Evolutionary conservation across 2,329 filamentous ascomycete species (phyloP), one percentile per base, ranked within the genome.

Genomic region (Aspergillus glaucus): DNA sequence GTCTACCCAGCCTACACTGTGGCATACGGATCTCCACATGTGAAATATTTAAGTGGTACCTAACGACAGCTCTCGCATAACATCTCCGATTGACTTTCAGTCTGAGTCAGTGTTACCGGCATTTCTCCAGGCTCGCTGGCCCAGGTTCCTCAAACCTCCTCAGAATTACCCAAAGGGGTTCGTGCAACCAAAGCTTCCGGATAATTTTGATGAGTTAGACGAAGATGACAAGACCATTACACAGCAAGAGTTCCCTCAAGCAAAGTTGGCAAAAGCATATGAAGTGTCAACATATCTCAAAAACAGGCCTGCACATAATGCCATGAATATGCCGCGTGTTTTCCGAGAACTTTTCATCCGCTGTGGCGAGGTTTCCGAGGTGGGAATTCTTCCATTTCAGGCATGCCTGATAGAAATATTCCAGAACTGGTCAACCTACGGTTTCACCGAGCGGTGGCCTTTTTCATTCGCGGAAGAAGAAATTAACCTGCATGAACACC

Each of bases 31-130:
- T 48, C 30, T 48, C 30, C 54, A 61, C 22, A 59, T 66, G 59
- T 64, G 63, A 22, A 69, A 69, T 43, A 67, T 70, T 12, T 68
- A 59, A 40, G 58, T 64, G 19, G 49, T 55, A 8, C 40, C 54
- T 3, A 45, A 58, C 12, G 50, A 63, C 0, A 45, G 45, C 41
- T 54, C 55, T 32, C 32, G n/a, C 43, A 62, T 63, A 34, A 39
- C 50, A n/a, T 50, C 48, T 0, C 15, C 62, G 1, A 63, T 65
- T 36, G 62, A 64, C 44, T 52, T 57, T 21, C 61, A 64, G 46
- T 57, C 53, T 10, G 37, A 56, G 39, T 55, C 54, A 6, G 48
- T 68, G 6, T 53, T 58, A 8, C 65, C 61, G 0, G n/a, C 45
- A 36, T 64, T 65, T 46, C 53, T 62, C n/a, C 57, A 66, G 34